These are phyloP conservation scores for Gynandropsis gynandra DNA, from an alignment of 345 rosid genomes.

Conservation along the genomic window DNA sequence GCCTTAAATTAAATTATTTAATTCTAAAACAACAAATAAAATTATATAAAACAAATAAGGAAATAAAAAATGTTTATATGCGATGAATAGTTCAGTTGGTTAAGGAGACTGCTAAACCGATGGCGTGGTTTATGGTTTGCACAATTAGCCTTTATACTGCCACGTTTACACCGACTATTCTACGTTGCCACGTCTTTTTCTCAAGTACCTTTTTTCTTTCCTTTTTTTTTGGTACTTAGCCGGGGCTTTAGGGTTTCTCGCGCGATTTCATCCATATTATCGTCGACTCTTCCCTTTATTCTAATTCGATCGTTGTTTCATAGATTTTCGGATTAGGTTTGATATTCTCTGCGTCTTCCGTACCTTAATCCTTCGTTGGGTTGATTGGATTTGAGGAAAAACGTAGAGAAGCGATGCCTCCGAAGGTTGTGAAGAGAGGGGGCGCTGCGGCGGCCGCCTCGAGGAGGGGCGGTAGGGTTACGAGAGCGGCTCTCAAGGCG, in stretches of 20 bases:
- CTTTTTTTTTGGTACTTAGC: background rate
- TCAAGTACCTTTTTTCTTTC: constrained; percentile 2
- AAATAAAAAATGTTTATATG: no score
- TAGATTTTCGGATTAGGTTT: constrained; percentile 11
- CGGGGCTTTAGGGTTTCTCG: constrained; percentile 23
- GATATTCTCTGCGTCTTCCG: background rate
- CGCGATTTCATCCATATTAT: constrained; percentile 13
- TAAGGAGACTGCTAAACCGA: no score
- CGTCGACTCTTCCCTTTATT: constrained; percentile 14
- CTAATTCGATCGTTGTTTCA: constrained; percentile 6
- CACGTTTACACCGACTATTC: background rate
- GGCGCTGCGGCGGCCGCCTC: constrained; percentile 37
- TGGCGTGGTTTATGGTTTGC: no score
- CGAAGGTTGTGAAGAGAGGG: constrained; percentile 64
- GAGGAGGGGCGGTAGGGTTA: constrained; percentile 45
- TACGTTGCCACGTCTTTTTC: constrained; percentile 21
- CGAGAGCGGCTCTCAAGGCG: constrained; percentile 41
- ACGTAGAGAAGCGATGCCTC: constrained; percentile 48
- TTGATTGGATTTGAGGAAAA: background rate
- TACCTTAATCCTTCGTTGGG: no score
- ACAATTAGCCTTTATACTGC: no score
- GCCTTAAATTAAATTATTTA: no score
- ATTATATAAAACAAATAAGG: no score
- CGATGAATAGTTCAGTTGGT: no score
- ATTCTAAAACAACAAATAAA: no score